phyloP scores from a whole-genome alignment of 495 filamentous ascomycete genomes.

The Annulohypoxylon stygium region DNA sequence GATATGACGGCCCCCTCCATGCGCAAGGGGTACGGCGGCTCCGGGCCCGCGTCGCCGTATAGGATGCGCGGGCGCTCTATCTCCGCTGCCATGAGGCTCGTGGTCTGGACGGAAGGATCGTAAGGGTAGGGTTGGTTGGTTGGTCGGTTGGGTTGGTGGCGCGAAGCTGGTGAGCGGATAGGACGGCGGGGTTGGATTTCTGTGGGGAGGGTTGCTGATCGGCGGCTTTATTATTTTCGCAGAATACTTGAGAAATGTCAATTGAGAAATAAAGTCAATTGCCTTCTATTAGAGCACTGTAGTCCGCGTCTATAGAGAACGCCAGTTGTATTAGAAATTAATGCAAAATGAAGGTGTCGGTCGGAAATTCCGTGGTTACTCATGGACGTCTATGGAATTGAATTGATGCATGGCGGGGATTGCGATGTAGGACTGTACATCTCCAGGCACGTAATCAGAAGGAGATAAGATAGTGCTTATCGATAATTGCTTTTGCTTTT shows the following conservation, averaged over 20 bases:
- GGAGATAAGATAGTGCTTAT: constrained; percentile 13
- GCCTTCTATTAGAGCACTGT: neutral
- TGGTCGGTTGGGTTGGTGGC: neutral
- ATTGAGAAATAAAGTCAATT: neutral
- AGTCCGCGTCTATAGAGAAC: neutral
- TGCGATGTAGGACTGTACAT: neutral
- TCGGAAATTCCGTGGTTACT: neutral
- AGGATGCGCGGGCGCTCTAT: constrained; percentile 69
- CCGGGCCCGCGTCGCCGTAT: constrained; percentile 78
- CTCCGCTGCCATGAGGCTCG: constrained; percentile 28
- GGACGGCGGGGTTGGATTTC: constrained; percentile 23
- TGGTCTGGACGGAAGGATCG: neutral
- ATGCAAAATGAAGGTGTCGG: neutral
- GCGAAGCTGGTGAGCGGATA: neutral
- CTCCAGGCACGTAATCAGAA: neutral
- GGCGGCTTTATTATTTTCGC: constrained; percentile 15
- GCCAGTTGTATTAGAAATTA: neutral
- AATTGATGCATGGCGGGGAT: constrained; percentile 4
- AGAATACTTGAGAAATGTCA: neutral
- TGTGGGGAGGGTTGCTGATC: neutral
- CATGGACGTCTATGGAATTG: constrained; percentile 9
- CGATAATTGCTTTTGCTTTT: neutral
- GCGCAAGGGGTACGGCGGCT: constrained; percentile 81
- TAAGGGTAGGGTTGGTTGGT: neutral
- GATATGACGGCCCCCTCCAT: constrained; percentile 88